phyloP scores from a whole-genome alignment of 2,329 filamentous ascomycete genomes.

The Aspergillus alliaceus region DNA sequence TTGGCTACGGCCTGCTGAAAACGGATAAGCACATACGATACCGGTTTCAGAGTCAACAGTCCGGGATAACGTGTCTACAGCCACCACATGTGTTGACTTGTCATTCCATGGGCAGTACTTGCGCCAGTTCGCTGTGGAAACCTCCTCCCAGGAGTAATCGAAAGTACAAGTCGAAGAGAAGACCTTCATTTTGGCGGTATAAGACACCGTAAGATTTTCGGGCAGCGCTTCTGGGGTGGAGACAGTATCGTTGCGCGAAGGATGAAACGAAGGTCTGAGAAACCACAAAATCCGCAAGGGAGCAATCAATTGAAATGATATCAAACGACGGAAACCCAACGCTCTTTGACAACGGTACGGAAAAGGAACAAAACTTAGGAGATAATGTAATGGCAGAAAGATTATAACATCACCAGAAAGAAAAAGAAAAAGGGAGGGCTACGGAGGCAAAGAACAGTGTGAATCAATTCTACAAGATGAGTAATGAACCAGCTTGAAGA shows the following conservation, averaged over 20 bases:
- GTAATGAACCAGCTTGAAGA: conserved; percentile 1
- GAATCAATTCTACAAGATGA: conserved; percentile 8
- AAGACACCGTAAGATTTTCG: conserved; percentile 1
- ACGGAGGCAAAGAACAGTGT: neutral
- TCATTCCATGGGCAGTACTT: conserved; percentile 99
- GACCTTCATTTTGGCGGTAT: conserved; percentile 73
- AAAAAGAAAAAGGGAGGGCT: neutral
- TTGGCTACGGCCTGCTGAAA: neutral
- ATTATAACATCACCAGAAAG: too few species aligned
- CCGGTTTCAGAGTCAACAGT: conserved; percentile 62
- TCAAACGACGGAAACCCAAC: neutral
- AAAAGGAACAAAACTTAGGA: neutral
- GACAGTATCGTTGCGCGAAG: too few species aligned
- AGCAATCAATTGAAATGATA: too few species aligned
- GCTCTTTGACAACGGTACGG: neutral
- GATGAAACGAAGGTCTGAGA: neutral
- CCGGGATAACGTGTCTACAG: conserved; percentile 88
- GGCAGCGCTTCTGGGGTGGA: neutral
- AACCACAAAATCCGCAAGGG: neutral
- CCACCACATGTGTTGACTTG: conserved; percentile 93
- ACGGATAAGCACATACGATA: conserved; percentile 55
- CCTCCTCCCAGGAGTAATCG: conserved; percentile 98
- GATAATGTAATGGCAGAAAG: neutral
- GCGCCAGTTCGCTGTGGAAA: conserved; percentile 95
- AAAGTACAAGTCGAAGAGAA: conserved; percentile 89